These are phyloP conservation scores for Saccharata proteae DNA, from an alignment of 2,329 filamentous ascomycete species.

Conservation along the genomic window DNA sequence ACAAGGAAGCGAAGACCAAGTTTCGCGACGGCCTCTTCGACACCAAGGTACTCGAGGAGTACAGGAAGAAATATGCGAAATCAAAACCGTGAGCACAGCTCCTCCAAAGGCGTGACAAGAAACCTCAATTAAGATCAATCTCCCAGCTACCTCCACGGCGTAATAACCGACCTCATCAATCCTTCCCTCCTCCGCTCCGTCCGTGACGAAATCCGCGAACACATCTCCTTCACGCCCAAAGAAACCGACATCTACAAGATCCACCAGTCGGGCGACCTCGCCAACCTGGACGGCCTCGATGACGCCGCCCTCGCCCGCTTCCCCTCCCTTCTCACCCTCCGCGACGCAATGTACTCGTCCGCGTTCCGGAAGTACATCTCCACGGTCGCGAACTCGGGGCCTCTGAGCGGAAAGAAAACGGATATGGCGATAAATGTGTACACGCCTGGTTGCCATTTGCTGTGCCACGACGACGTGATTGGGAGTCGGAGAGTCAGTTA, in stretches of 20 bases:
- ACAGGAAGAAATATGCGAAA: slow-evolving; percentile 23
- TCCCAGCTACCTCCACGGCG: slow-evolving; percentile 72
- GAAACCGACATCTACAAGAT: slow-evolving; percentile 99
- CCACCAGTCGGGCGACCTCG: slow-evolving; percentile 93
- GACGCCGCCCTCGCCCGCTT: slow-evolving; percentile 74
- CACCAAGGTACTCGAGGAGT: slow-evolving; percentile 20
- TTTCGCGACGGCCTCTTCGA: slow-evolving; percentile 28
- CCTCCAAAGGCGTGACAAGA: neutral
- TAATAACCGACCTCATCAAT: slow-evolving; percentile 72
- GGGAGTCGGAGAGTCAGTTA: slow-evolving; percentile 94
- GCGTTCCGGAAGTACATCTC: slow-evolving; percentile 83
- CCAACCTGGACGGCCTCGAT: slow-evolving; percentile 89
- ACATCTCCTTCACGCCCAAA: slow-evolving; percentile 93
- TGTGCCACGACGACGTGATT: slow-evolving; percentile 98
- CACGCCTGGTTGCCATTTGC: slow-evolving; percentile 84
- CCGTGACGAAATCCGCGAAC: slow-evolving; percentile 75
- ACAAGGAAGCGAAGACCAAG: slow-evolving; percentile 27
- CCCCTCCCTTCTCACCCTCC: slow-evolving; percentile 79
- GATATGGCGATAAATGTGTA: slow-evolving; percentile 99
- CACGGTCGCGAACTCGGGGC: slow-evolving; percentile 71
- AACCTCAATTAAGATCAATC: no score
- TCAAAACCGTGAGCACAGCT: slow-evolving; percentile 25
- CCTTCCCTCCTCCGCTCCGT: slow-evolving; percentile 73
- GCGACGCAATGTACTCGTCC: slow-evolving; percentile 86
- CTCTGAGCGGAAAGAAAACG: slow-evolving; percentile 83